Evolutionary conservation across 345 rosid genomes (phyloP), one percentile per base, ranked within the genome.

Genomic region (Eucalyptus marginata): DNA sequence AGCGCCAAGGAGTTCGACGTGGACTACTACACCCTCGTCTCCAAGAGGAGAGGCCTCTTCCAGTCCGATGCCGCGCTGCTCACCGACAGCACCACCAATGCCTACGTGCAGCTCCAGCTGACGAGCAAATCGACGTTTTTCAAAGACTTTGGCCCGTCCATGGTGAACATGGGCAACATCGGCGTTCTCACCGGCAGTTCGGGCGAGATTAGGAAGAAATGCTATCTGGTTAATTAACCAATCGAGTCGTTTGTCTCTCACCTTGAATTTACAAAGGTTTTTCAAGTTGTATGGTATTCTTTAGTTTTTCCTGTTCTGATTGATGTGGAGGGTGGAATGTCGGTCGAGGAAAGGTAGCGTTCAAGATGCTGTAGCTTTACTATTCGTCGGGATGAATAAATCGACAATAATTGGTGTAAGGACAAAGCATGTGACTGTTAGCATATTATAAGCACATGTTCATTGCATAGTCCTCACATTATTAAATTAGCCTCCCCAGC

Each of bases 41-140:
- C 91, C 4, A 93, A 95, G 89, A 94, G 96, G 86, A 93, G 97
- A 64, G 97, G 96, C 46, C 90, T 95, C 27, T 94, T 96, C 83
- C 89, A 92, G 46, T 96, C 97, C 1, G 98, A 96, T 86, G 94
- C 95, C 7, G 95, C 96, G 66, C 95, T 96, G 62, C 92, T 94
- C n/a, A 89, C 91, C 40, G 76, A 95, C 76, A n/a, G 87, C n/a
- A 86, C 90, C 31, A 94, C 98, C 16, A 93, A 89, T 80, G 90
- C 92, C 86, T 94, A 95, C 83, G 90, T 96, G 86, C 47, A 54
- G 76, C 92, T 93, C 58, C 92, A 44, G 5, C 24, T 68, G 2
- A 58, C 66, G 29, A 88, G 92, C 3, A 90, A 93, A 17, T 90
- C 91, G 43, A 95, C 94, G 91, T 94, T 91, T 33, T 7, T 2